Base-by-base conservation (phyloP, 2,329 filamentous ascomycete genomes). In the Bipolaris sorokiniana region DNA sequence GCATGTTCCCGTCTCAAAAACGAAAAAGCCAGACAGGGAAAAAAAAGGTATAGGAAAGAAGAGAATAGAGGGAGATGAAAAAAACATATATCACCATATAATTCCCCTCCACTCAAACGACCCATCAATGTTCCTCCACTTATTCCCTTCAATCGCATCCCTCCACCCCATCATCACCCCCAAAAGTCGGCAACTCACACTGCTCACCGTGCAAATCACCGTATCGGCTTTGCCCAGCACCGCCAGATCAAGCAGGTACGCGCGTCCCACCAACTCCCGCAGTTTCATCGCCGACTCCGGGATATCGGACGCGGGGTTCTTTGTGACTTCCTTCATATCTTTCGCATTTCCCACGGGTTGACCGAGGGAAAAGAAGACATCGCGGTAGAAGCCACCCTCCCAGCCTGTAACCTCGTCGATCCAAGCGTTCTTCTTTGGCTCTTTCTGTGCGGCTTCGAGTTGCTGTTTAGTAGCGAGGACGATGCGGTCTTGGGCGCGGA, bases 121-220 rank as follows among this genome's bases (percentile, higher is more conserved):
- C 3, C 74, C 75, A 65, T 77, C 75, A 7, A 96, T 84, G 76
- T 96, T 96, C 56, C 86, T 81, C 90, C 91, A 96, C 42, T 82
- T 80, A 1, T 81, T 82, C 16, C 81, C 75, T 33, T 80, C 79
- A 47, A 75, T 61, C 41, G 69, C 73, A 23, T 63, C 63, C 36
- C 93, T 88, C 90, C 90, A 93, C 0, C 92, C 92, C 86, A 95
- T 87, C 88, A 96, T 92, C 38, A 96, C 90, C 2, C 86, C 92
- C 60, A 96, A 73, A 51, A 96, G 69, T 20, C 90, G 84, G 73
- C 92, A 96, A 3, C 74, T 80, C 15, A 77, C 74, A 61, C 88
- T 86, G 65, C 88, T 91, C 22, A 93, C 88, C 2, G 88, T 90
- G 69, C 92, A 96, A 1, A 96, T 83, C 7, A 95, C 82, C 11